Conservation (phyloP, 257 asterid genomes). For the Avicennia marina region DNA sequence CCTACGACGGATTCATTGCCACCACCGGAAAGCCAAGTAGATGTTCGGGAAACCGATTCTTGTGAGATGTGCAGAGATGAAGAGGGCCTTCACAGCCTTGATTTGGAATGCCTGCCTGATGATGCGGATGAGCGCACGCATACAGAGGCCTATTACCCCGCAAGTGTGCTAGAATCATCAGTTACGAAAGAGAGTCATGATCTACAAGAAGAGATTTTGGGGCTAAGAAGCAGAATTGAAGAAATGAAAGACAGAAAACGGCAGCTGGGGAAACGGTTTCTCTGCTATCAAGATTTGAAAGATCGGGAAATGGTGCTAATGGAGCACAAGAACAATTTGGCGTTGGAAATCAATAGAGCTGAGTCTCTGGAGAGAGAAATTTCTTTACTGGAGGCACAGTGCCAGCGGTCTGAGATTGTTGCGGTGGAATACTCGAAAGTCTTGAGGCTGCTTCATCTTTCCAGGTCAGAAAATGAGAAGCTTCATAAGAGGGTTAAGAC, state of each 20-base stretch:
- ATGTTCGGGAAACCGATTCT: constrained; percentile 12
- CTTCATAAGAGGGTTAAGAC: constrained; percentile 41
- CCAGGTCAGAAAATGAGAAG: constrained; percentile 38
- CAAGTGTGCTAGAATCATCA: not conserved
- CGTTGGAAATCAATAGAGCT: constrained; percentile 33
- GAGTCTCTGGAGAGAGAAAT: constrained; percentile 36
- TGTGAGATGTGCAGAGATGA: constrained; percentile 16
- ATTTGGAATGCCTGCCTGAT: constrained; percentile 16
- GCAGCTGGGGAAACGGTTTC: constrained; percentile 31
- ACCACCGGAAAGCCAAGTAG: not conserved
- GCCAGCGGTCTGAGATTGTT: constrained; percentile 32
- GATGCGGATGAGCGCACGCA: constrained; percentile 7
- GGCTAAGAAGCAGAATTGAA: constrained; percentile 21
- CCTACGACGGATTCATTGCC: not conserved
- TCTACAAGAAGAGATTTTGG: constrained; percentile 23
- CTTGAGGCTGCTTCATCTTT: constrained; percentile 27
- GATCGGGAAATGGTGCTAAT: constrained; percentile 34
- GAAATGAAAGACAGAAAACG: constrained; percentile 28
- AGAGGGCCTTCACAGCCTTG: constrained; percentile 19
- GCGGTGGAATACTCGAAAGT: constrained; percentile 25
- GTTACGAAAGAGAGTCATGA: not conserved
- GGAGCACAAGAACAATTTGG: constrained; percentile 38
- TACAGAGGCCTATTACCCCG: constrained; percentile 2
- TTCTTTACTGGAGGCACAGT: constrained; percentile 29
- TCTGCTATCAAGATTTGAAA: constrained; percentile 36